phyloP scores from a whole-genome alignment of 2,329 filamentous ascomycete genomes.

The Aspergillus luchuensis region DNA sequence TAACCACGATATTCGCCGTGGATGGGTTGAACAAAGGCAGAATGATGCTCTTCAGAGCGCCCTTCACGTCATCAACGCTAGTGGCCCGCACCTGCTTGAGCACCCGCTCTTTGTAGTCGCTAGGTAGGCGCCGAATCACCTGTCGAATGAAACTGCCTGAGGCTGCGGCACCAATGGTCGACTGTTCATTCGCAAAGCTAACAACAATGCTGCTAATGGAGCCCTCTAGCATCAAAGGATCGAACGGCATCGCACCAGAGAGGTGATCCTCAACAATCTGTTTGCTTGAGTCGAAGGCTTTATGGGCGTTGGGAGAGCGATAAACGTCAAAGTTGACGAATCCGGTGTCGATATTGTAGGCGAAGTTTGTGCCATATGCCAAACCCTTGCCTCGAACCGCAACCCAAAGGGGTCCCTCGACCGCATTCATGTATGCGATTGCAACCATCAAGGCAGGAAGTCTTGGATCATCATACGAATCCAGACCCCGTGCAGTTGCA shows the following conservation, averaged over 20 bases:
- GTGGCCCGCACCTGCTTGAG: conserved; percentile 77
- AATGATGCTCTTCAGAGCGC: conserved; percentile 72
- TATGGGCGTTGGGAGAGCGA: conserved; percentile 84
- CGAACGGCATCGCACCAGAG: conserved; percentile 69
- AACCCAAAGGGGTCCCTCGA: conserved; percentile 93
- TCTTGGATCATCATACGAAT: conserved; percentile 72
- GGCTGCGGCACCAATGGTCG: conserved; percentile 80
- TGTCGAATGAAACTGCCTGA: conserved; percentile 79
- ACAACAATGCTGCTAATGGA: conserved; percentile 89
- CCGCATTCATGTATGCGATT: conserved; percentile 84
- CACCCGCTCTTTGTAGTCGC: conserved; percentile 76
- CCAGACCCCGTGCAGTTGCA: conserved; percentile 71
- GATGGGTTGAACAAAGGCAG: conserved; percentile 77
- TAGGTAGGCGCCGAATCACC: conserved; percentile 73
- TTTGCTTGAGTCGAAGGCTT: conserved; percentile 77
- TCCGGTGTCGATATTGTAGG: conserved; percentile 75
- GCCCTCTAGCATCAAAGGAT: conserved; percentile 81
- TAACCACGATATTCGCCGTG: conserved; percentile 82
- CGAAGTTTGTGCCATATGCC: conserved; percentile 84
- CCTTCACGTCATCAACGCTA: conserved; percentile 72
- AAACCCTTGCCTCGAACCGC: conserved; percentile 90
- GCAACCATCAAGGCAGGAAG: conserved; percentile 86
- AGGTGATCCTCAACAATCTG: conserved; percentile 74
- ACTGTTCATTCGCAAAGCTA: conserved; percentile 81
- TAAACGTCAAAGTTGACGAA: conserved; percentile 84